Evolutionary conservation across 495 filamentous ascomycete species (phyloP).

Genomic region (Lentithecium fluviatile): DNA sequence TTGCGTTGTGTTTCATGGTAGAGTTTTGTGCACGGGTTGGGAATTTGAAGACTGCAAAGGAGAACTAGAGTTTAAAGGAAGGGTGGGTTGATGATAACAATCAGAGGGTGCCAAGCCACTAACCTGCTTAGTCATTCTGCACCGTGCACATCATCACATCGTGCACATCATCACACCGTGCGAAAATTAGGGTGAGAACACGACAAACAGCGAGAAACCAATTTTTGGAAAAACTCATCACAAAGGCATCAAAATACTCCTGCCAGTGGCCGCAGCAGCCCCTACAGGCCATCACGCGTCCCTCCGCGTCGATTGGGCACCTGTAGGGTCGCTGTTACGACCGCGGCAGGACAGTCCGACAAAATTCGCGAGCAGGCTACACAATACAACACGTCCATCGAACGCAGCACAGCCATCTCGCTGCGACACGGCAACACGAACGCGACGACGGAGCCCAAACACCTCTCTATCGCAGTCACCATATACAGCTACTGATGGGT

Average conservation of each 20-base stretch:
- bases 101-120: too few relatives aligned
- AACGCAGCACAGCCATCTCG: slow-evolving; percentile 6
- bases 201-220: slow-evolving; percentile 5
- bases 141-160: too few relatives aligned
- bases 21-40: too few relatives aligned
- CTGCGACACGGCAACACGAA: neutral
- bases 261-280: slow-evolving; percentile 7
- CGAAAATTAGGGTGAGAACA: too few relatives aligned
- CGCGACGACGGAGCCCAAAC: neutral
- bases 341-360: slow-evolving; percentile 2
- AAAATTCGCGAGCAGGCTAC: slow-evolving; percentile 8
- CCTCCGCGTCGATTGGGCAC: slow-evolving; percentile 10
- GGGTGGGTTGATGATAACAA: too few relatives aligned
- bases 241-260: slow-evolving; percentile 5
- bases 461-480: neutral
- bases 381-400: neutral
- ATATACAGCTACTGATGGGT: slow-evolving; percentile 4
- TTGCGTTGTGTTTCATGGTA: too few relatives aligned
- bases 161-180: too few relatives aligned
- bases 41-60: too few relatives aligned
- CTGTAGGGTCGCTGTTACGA: slow-evolving; percentile 2
- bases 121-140: too few relatives aligned
- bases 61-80: too few relatives aligned
- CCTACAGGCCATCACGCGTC: slow-evolving; percentile 8
- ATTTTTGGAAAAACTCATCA: slow-evolving; percentile 2